phyloP scores from a whole-genome alignment of 2,329 filamentous ascomycete species.

The Microsporum ferrugineum region DNA sequence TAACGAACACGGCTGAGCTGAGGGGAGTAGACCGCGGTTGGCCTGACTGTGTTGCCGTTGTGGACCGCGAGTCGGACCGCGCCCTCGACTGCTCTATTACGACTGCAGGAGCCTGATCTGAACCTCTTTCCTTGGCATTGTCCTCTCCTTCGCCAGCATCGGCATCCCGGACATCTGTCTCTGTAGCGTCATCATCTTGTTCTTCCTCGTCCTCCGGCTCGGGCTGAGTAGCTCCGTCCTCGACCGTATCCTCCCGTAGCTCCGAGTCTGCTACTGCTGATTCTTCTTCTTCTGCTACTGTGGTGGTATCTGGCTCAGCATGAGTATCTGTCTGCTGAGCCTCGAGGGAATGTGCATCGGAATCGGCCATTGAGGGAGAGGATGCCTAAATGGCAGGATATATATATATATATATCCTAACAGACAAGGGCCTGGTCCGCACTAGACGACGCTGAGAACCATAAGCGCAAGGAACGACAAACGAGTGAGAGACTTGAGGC shows the following conservation, averaged over 20 bases:
- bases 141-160: background rate
- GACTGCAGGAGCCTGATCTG: background rate
- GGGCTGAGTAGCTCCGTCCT: background rate
- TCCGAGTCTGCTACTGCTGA: background rate
- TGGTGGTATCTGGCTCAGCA: conserved; percentile 1
- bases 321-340: conserved; percentile 5
- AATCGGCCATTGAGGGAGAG: conserved; percentile 12
- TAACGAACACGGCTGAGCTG: conserved; percentile 92
- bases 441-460: conserved; percentile 6
- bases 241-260: background rate
- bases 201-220: background rate
- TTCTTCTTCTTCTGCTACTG: no score
- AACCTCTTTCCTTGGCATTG: background rate
- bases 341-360: conserved; percentile 6
- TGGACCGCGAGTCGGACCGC: conserved; percentile 52
- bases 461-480: background rate
- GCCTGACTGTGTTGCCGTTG: conserved; percentile 41
- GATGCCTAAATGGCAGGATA: background rate
- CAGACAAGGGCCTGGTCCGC: conserved; percentile 6
- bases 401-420: background rate
- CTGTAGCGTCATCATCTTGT: background rate
- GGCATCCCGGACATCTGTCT: background rate
- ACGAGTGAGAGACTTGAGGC: background rate
- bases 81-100: background rate
- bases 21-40: conserved; percentile 53